Percentiles rank a stretch among this genome's conserved stretches.
phyloP scores from a whole-genome alignment of 2,329 filamentous ascomycete genomes.

The Monosporascus sp. region DNA sequence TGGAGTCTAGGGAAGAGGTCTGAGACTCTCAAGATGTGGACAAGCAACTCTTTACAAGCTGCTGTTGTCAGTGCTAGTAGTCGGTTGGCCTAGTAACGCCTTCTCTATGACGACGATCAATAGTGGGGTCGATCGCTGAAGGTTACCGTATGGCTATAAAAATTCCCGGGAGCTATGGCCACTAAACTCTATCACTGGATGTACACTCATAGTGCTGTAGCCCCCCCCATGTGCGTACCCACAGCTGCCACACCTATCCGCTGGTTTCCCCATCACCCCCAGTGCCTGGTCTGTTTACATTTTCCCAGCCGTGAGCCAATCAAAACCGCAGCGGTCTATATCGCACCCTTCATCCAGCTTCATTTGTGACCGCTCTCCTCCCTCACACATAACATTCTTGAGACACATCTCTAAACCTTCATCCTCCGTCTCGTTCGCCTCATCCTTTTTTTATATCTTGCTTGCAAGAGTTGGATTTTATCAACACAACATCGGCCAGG shows the following conservation, averaged over 20 bases:
- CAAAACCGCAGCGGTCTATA: background rate
- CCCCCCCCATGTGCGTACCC: background rate
- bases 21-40: background rate
- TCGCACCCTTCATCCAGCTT: background rate
- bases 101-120: background rate
- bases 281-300: background rate
- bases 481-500: background rate
- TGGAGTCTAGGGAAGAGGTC: background rate
- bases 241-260: no score
- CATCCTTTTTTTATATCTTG: background rate
- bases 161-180: background rate
- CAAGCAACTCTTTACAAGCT: background rate
- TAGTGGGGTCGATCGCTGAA: no score
- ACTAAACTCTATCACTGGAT: background rate
- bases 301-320: background rate
- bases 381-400: background rate
- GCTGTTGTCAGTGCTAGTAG: background rate
- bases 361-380: background rate
- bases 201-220: background rate
- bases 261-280: background rate
- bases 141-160: background rate
- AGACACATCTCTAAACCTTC: background rate
- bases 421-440: background rate
- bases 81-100: background rate
- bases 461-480: background rate